phyloP scores from a whole-genome alignment of 139 green algal species.

The Eudorina sp. region DNA sequence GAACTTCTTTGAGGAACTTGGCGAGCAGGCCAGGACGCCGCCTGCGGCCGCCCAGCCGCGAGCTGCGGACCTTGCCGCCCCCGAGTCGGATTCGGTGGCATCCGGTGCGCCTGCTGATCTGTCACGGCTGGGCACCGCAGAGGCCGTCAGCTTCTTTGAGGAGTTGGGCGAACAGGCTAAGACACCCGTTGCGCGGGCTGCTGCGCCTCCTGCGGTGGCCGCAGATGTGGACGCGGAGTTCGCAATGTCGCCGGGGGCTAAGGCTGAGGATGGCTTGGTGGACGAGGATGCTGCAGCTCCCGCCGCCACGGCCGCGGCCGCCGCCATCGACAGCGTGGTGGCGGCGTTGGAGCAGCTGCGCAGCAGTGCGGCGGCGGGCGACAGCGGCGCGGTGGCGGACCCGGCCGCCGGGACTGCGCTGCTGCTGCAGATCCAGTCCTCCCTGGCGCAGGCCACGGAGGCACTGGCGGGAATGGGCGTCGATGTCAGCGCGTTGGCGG shows the following conservation, averaged over 20 bases:
- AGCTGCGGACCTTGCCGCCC: too few species aligned
- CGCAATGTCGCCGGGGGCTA: too few species aligned
- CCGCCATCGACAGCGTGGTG: constrained; percentile 29
- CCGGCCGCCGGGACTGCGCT: background rate
- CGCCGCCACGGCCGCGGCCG: constrained; percentile 6
- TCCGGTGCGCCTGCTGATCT: background rate
- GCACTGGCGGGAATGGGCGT: constrained; percentile 34
- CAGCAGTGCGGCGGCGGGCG: background rate
- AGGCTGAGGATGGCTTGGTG: background rate
- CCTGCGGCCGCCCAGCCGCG: too few species aligned
- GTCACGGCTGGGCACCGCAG: background rate
- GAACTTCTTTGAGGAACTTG: background rate
- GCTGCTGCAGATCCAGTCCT: constrained; percentile 34
- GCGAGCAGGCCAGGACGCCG: background rate
- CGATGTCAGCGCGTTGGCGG: constrained; percentile 19
- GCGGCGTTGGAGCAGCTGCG: constrained; percentile 31
- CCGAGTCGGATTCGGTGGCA: background rate
- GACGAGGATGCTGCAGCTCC: background rate
- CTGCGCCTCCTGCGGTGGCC: background rate
- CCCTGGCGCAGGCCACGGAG: constrained; percentile 7
- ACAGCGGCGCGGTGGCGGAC: background rate
- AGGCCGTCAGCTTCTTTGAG: constrained; percentile 14
- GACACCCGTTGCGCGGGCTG: background rate
- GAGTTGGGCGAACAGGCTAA: background rate
- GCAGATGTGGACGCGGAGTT: background rate